These are phyloP conservation scores for Nidularia pulvinata DNA, from an alignment of 768 basidiomycete genomes.

Conservation along the genomic window DNA sequence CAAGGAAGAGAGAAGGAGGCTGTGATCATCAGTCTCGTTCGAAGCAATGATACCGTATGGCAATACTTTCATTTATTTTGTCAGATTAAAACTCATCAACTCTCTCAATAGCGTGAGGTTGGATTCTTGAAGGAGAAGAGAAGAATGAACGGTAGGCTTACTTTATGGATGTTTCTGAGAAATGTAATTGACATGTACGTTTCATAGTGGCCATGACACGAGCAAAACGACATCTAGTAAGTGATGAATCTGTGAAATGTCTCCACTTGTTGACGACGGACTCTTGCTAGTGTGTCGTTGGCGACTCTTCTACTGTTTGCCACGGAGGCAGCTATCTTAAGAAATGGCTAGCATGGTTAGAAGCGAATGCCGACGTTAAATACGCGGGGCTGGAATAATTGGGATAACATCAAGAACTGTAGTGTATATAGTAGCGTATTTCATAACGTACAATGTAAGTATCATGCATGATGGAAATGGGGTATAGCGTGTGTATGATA, in stretches of 20 bases:
- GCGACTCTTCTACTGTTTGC: constrained; percentile 89
- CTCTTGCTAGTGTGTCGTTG: constrained; percentile 75
- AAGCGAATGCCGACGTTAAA: constrained; percentile 86
- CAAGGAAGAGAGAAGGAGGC: constrained; percentile 98
- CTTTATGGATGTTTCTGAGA: constrained; percentile 6
- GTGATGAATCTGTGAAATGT: constrained; percentile 19
- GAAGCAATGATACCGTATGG: constrained; percentile 84
- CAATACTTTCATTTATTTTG: background rate
- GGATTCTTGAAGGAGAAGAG: constrained; percentile 95
- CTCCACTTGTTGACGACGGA: background rate
- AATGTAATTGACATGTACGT: constrained; percentile 1
- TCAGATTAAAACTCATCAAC: background rate
- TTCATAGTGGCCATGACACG: constrained; percentile 85
- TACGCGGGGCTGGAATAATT: constrained; percentile 69
- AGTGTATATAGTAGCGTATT: background rate
- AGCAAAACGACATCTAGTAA: constrained; percentile 83
- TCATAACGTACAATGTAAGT: background rate
- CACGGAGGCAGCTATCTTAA: constrained; percentile 86
- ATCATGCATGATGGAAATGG: constrained; percentile 1
- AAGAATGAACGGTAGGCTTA: constrained; percentile 72
- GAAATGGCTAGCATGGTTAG: constrained; percentile 91
- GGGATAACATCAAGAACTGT: background rate
- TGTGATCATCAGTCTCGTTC: constrained; percentile 88
- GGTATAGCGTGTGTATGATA: background rate
- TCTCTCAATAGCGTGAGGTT: constrained; percentile 66